A percentile compares a stretch with the other conserved stretches of the same genome.
Conservation (phyloP, 2,329 filamentous ascomycete genomes). For the Aschersonia sp. region DNA sequence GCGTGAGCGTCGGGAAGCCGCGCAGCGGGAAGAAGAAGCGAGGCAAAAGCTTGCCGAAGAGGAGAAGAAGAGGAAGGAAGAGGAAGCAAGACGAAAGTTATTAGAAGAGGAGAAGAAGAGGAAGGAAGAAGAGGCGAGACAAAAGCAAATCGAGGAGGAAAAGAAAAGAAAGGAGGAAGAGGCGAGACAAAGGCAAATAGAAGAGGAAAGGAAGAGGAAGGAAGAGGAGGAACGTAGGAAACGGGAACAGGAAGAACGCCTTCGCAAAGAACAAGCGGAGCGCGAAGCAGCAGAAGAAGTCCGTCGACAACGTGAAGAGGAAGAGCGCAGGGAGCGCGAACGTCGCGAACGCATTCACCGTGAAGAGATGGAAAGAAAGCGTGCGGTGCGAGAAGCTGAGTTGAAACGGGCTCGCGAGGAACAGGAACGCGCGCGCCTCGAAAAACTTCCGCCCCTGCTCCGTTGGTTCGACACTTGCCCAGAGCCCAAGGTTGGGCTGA, state of each 20-base stretch:
- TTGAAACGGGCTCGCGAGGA: constrained; percentile 35
- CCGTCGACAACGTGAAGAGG: constrained; percentile 34
- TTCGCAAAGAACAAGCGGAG: constrained; percentile 27
- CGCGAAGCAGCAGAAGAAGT: constrained; percentile 34
- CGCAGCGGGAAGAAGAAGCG: constrained; percentile 22
- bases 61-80: constrained; percentile 22
- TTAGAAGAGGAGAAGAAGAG: constrained; percentile 27
- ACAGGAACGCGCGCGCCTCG: constrained; percentile 36
- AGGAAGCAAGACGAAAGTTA: constrained; percentile 13
- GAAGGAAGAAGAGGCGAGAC: constrained; percentile 12
- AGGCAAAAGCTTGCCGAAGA: constrained; percentile 20
- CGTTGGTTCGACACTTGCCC: constrained; percentile 42
- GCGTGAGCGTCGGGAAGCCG: constrained; percentile 18
- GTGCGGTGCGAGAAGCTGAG: constrained; percentile 35
- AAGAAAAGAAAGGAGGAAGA: constrained; percentile 24
- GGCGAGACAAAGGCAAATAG: constrained; percentile 16
- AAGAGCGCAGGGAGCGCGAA: constrained; percentile 35
- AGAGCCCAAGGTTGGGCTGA: constrained; percentile 33
- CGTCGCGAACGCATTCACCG: constrained; percentile 26
- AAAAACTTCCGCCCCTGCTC: constrained; percentile 43
- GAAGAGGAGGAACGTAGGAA: constrained; percentile 21
- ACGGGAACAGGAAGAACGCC: constrained; percentile 31
- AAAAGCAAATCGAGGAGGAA: constrained; percentile 22
- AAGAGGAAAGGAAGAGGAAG: constrained; percentile 24
- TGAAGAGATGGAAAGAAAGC: constrained; percentile 32